These are phyloP conservation scores for Coemansia umbellata DNA, from an alignment of 192 early-diverging fungal genomes.

Conservation along the genomic window DNA sequence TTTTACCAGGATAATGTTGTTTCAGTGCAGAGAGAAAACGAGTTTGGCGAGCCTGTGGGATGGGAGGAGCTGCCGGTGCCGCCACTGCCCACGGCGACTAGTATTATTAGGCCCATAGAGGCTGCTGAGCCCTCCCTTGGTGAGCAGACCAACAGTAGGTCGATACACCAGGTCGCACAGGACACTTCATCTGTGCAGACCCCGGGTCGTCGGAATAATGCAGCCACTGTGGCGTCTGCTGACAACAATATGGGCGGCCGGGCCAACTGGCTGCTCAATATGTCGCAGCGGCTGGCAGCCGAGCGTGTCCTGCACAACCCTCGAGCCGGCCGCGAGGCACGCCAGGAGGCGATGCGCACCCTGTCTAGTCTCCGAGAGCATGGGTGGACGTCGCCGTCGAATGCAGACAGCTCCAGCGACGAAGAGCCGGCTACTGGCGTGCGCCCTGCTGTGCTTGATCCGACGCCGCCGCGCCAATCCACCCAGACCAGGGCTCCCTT, in stretches of 20 bases:
- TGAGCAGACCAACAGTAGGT: too few species aligned
- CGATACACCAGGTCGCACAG: too few species aligned
- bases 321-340: conserved; percentile 1
- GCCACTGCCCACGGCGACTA: conserved; percentile 19
- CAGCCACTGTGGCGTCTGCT: too few species aligned
- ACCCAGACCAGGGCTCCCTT: conserved; percentile 11
- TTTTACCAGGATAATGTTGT: conserved; percentile 48
- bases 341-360: conserved; percentile 14
- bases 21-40: conserved; percentile 40
- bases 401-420: neutral
- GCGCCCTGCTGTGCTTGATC: neutral
- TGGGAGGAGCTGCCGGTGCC: conserved; percentile 39
- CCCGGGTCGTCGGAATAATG: too few species aligned
- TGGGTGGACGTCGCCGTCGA: neutral
- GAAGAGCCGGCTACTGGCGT: neutral
- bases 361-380: conserved; percentile 11
- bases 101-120: too few species aligned
- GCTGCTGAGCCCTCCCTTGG: too few species aligned
- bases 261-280: neutral
- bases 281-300: conserved; percentile 7
- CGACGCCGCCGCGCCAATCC: conserved; percentile 11
- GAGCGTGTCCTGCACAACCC: conserved; percentile 10
- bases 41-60: conserved; percentile 25
- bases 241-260: too few species aligned
- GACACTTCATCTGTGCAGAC: too few species aligned